Evolutionary conservation across 768 basidiomycete genomes (phyloP).

Genomic region (Boletus bicolor): DNA sequence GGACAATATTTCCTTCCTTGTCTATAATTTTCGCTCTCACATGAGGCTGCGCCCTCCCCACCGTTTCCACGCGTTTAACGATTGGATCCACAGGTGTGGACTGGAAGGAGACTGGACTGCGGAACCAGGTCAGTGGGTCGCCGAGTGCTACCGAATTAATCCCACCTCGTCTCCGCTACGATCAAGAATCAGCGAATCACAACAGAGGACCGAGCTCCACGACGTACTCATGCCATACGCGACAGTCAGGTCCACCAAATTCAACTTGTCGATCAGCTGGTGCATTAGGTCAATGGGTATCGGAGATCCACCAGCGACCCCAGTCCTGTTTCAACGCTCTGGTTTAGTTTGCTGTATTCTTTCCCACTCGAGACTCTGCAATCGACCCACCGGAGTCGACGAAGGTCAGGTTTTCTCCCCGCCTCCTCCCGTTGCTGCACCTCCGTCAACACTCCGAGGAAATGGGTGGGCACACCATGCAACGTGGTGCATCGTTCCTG

Average conservation of each 20-base stretch:
- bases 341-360: neutral
- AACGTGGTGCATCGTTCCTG: slow-evolving; percentile 72
- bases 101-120: slow-evolving; percentile 81
- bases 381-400: slow-evolving; percentile 48
- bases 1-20: slow-evolving; percentile 54
- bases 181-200: slow-evolving; percentile 3
- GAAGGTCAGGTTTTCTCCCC: slow-evolving; percentile 48
- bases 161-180: slow-evolving; percentile 70
- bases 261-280: slow-evolving; percentile 61
- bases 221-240: slow-evolving; percentile 86
- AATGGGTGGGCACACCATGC: slow-evolving; percentile 86
- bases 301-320: slow-evolving; percentile 78
- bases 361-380: too few species aligned
- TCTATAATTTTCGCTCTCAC: slow-evolving; percentile 73
- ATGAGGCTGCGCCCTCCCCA: slow-evolving; percentile 73
- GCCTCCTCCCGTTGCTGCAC: slow-evolving; percentile 50
- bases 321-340: slow-evolving; percentile 49
- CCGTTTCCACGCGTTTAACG: slow-evolving; percentile 76
- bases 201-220: neutral
- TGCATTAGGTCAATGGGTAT: slow-evolving; percentile 81
- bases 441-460: slow-evolving; percentile 69
- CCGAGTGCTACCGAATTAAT: neutral
- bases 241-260: slow-evolving; percentile 67
- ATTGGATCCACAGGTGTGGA: slow-evolving; percentile 67
- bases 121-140: neutral